Evolutionary conservation across 2,329 filamentous ascomycete genomes (phyloP).

Genomic region (Fusarium torreyae): DNA sequence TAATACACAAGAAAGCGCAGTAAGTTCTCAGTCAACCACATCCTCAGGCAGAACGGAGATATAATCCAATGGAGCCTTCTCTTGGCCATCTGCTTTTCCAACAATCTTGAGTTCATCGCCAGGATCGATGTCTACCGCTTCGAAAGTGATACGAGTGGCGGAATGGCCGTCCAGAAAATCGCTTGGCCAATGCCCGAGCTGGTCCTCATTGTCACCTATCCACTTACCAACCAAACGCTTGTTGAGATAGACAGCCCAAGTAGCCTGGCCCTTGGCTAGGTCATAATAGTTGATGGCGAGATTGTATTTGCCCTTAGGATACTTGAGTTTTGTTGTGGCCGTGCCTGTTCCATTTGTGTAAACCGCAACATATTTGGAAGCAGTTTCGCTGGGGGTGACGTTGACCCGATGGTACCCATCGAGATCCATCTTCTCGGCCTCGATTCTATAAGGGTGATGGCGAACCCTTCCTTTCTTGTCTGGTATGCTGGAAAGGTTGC

Average conservation of each 20-base stretch:
- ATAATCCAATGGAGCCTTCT: conserved; percentile 78
- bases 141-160: conserved; percentile 74
- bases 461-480: conserved; percentile 71
- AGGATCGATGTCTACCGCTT: conserved; percentile 62
- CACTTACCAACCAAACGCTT: conserved; percentile 68
- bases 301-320: conserved; percentile 66
- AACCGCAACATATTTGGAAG: conserved; percentile 57
- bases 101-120: conserved; percentile 70
- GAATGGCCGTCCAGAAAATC: conserved; percentile 75
- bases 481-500: conserved; percentile 68
- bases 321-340: conserved; percentile 20
- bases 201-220: conserved; percentile 72
- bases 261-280: conserved; percentile 69
- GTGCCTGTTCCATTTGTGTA: conserved; percentile 27
- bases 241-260: conserved; percentile 70
- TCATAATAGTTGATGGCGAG: conserved; percentile 79
- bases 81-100: conserved; percentile 71
- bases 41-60: conserved; percentile 69
- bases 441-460: conserved; percentile 75
- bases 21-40: conserved; percentile 15
- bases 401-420: conserved; percentile 68
- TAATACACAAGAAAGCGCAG: no score
- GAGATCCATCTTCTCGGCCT: conserved; percentile 76
- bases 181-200: conserved; percentile 71
- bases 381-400: conserved; percentile 72